Conservation (phyloP, 2,329 filamentous ascomycete species). For the Fusarium sacchari region DNA sequence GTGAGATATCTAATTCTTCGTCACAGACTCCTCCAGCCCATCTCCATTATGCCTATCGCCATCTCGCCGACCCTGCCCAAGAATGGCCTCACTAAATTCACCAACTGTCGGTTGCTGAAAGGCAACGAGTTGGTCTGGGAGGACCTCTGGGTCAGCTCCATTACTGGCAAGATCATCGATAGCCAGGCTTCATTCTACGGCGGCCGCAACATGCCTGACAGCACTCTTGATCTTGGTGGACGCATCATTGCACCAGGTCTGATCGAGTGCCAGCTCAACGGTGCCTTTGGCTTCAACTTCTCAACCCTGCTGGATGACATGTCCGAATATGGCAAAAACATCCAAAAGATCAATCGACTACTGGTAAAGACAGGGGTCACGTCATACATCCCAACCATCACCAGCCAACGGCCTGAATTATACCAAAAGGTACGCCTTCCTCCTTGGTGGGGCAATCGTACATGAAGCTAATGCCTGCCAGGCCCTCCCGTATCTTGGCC, state of each 20-base stretch:
- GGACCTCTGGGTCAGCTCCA: slow-evolving; percentile 89
- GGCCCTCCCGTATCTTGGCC: slow-evolving; percentile 80
- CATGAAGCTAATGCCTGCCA: slow-evolving; percentile 46
- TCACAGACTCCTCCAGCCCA: not conserved
- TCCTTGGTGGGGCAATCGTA: slow-evolving; percentile 24
- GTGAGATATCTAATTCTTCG: slow-evolving; percentile 19
- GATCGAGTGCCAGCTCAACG: slow-evolving; percentile 93
- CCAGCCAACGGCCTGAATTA: slow-evolving; percentile 81
- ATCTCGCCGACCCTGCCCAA: slow-evolving; percentile 51
- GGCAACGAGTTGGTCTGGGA: slow-evolving; percentile 74
- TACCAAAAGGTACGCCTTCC: slow-evolving; percentile 73
- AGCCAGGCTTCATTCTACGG: slow-evolving; percentile 76
- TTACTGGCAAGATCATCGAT: slow-evolving; percentile 82
- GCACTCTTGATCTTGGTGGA: slow-evolving; percentile 80
- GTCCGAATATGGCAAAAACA: slow-evolving; percentile 75
- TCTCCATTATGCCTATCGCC: slow-evolving; percentile 59
- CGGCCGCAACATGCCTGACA: slow-evolving; percentile 74
- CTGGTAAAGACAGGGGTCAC: slow-evolving; percentile 86
- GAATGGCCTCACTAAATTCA: slow-evolving; percentile 82
- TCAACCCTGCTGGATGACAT: slow-evolving; percentile 78
- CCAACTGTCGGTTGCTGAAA: slow-evolving; percentile 83
- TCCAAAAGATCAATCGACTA: slow-evolving; percentile 75
- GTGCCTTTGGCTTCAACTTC: slow-evolving; percentile 93
- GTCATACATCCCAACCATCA: slow-evolving; percentile 86
- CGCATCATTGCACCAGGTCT: slow-evolving; percentile 87